Conservation (phyloP, 164 flowering plant species). For the Taxillus chinensis region DNA sequence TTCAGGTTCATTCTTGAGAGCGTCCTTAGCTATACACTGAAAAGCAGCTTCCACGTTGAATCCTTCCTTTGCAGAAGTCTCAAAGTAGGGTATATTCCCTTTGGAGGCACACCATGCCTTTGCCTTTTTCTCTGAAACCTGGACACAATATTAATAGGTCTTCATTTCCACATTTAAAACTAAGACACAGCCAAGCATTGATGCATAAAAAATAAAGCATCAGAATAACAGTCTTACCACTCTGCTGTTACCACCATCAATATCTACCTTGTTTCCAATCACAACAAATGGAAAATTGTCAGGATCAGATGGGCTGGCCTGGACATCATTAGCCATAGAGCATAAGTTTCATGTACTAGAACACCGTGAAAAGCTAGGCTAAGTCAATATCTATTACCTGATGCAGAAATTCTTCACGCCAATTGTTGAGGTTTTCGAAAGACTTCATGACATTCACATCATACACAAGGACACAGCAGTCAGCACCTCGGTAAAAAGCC, state of each 20-base stretch:
- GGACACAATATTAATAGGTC: slow-evolving; percentile 5
- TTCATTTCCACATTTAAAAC: not conserved
- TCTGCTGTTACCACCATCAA: slow-evolving; percentile 91
- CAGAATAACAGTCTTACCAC: slow-evolving; percentile 44
- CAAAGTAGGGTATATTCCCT: slow-evolving; percentile 91
- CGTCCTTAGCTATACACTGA: slow-evolving; percentile 72
- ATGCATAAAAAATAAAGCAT: not conserved
- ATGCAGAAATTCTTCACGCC: slow-evolving; percentile 85
- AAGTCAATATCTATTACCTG: slow-evolving; percentile 34
- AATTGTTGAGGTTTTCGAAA: slow-evolving; percentile 75
- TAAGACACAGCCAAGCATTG: not conserved
- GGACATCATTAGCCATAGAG: slow-evolving; percentile 9
- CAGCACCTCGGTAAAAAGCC: slow-evolving; percentile 92
- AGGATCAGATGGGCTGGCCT: slow-evolving; percentile 92
- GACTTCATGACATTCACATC: slow-evolving; percentile 89
- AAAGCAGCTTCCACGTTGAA: slow-evolving; percentile 88
- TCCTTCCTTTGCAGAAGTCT: slow-evolving; percentile 94
- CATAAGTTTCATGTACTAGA: not conserved
- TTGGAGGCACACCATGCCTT: slow-evolving; percentile 91
- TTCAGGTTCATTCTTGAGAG: slow-evolving; percentile 79
- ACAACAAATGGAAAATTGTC: slow-evolving; percentile 93
- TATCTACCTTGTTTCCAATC: slow-evolving; percentile 82
- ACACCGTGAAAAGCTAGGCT: too few species aligned
- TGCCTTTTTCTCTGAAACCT: slow-evolving; percentile 94
- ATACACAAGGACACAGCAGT: slow-evolving; percentile 88